These are phyloP conservation scores for Paramecium bursaria DNA, from an alignment of 73 alveolate genomes.

Conservation along the genomic window DNA sequence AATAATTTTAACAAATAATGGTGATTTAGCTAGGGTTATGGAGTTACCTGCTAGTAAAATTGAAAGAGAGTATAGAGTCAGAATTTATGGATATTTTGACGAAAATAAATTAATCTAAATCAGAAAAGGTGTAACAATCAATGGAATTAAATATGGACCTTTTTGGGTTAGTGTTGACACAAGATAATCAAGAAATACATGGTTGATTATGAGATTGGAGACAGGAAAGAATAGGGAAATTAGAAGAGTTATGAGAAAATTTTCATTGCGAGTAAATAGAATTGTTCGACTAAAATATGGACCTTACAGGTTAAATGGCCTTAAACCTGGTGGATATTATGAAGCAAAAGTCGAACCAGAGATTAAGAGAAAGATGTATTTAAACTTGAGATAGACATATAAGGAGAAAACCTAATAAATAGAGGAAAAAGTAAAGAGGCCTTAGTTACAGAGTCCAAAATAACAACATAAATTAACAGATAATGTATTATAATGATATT, in stretches of 20 bases:
- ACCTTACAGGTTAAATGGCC: slow-evolving; percentile 79
- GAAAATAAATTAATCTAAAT: slow-evolving; percentile 72
- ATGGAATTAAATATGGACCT: slow-evolving; percentile 83
- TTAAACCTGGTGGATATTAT: slow-evolving; percentile 74
- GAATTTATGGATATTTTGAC: slow-evolving; percentile 84
- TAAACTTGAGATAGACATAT: slow-evolving; percentile 59
- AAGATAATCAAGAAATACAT: slow-evolving; percentile 80
- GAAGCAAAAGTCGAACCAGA: slow-evolving; percentile 65
- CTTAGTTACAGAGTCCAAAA: too few species aligned
- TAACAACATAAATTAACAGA: too few species aligned
- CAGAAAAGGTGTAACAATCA: slow-evolving; percentile 77
- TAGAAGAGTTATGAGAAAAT: slow-evolving; percentile 85
- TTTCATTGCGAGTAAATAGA: slow-evolving; percentile 84
- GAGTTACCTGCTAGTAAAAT: slow-evolving; percentile 76
- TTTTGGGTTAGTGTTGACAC: slow-evolving; percentile 75
- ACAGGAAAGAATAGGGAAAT: slow-evolving; percentile 85
- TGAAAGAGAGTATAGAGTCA: slow-evolving; percentile 83
- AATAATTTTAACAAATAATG: slow-evolving; percentile 82
- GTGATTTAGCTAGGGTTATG: slow-evolving; percentile 82
- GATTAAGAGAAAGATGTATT: slow-evolving; percentile 62
- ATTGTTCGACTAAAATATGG: slow-evolving; percentile 80
- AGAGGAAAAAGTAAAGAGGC: too few species aligned
- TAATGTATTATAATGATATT: too few species aligned
- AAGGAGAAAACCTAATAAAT: too few species aligned
- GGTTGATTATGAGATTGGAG: slow-evolving; percentile 82